Evolutionary conservation across 495 filamentous ascomycete genomes (phyloP), one percentile per base, ranked within the genome.

Genomic region (Neurospora sp.): DNA sequence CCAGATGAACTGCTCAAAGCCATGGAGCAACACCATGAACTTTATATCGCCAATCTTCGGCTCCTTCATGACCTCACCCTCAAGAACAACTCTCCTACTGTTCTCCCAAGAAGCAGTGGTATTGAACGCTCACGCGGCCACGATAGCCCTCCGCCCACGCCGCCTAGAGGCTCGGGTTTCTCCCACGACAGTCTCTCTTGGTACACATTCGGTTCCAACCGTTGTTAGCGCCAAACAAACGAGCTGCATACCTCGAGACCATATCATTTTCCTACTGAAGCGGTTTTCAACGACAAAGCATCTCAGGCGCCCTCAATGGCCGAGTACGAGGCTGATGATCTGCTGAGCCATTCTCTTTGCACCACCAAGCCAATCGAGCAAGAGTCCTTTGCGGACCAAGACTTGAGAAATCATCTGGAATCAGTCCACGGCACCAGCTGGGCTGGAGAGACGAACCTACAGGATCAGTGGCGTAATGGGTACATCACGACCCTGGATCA

Each of bases 11-110:
- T 84, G 6, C 71, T 82, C 68, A 77, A 74, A 68, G 76, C 73
- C 72, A 77, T 81, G 61, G 82, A 82, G 38, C 76, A 76, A 11
- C 76, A 80, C 22, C 79, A 81, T 44, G 78, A 81, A 39, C 76
- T 80, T 37, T 83, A 83, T 70, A 72, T 83, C 27, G 75, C 77
- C 27, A 81, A 78, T 27, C 77, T 84, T 12, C 73, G 75, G 4
- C 72, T 76, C 31, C 73, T 81, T 38, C 77, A 81, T 71, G 81
- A 83, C 44, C 71, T 76, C 53, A 75, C 74, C n/a, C 69, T 74
- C 12, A 73, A 74, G 2, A 70, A 10, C 22, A 38, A 37, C 37
- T 31, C n/a, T 14, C 27, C 42, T 20, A n/a, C 44, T 10, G 18
- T 35, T 27, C 68, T 35, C n/a, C 40, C 53, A 27, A 22, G 7